Evolutionary conservation across 2,329 filamentous ascomycete species (phyloP), one percentile per base, ranked within the genome.

Genomic region (Fusarium tuaranense): DNA sequence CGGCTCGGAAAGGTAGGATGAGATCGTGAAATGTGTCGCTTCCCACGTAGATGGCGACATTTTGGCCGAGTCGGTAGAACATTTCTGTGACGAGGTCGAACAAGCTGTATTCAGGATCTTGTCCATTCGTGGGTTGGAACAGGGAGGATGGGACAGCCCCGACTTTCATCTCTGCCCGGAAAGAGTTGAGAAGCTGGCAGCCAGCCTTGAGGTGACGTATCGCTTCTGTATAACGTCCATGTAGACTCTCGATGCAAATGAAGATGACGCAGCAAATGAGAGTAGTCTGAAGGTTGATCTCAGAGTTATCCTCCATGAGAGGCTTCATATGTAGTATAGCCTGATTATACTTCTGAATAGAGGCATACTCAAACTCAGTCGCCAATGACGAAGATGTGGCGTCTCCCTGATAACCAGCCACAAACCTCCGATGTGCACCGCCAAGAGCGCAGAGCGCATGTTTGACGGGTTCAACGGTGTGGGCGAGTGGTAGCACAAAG

Each of bases 211-310:
- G 30, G 22, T 78, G 76, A 7, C 76, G 70, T 1, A 77, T 53
- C 8, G 76, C 68, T 16, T 78, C 76, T n/a, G 74, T 59, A 12
- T 76, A 74, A 2, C 76, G 76, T 1, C 71, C 69, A 13, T 73
- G 61, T 3, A 78, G 53, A 22, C 70, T 77, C 46, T 78, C 76
- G 12, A 78, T 71, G 25, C 71, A 75, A 27, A 78, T 76, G n/a
- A 78, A 78, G 25, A 78, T 74, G 18, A 73, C 69, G 18, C 76
- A 78, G 34, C 76, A 78, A 2, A 73, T 62, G 1, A 78, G 63
- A n/a, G 72, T 71, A 5, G 63, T 69, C 32, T 70, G 68, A 18
- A 75, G 67, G 12, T 77, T 73, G 2, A 57, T 25, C 4, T 58
- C 36, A 2, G 72, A 68, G 8, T 63, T 65, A 6, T 68, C 67